Conservation (phyloP, 1,139 yeast species). For the Cylindricascospora bacillispora region DNA sequence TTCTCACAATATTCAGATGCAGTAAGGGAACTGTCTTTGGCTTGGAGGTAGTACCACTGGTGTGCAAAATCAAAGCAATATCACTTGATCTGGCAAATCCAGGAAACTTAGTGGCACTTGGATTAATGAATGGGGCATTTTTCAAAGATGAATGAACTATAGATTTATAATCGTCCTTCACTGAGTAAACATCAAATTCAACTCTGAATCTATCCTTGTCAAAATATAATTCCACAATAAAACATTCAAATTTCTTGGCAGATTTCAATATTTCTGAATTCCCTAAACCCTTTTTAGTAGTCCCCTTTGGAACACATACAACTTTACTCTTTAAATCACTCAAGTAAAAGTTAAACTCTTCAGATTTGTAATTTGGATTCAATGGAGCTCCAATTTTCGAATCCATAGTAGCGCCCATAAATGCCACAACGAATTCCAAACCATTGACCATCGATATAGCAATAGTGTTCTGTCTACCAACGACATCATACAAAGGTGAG, state of each 20-base stretch:
- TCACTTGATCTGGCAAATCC: slow-evolving; percentile 35
- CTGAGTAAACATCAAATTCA: slow-evolving; percentile 31
- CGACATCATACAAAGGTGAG: slow-evolving; percentile 28
- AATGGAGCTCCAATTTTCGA: slow-evolving; percentile 52
- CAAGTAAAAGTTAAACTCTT: slow-evolving; percentile 50
- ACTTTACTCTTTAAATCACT: slow-evolving; percentile 44
- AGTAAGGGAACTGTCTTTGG: slow-evolving; percentile 62
- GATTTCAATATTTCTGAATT: slow-evolving; percentile 36
- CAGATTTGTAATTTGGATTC: slow-evolving; percentile 45
- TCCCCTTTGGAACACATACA: slow-evolving; percentile 43
- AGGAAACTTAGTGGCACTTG: slow-evolving; percentile 24
- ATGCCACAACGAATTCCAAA: slow-evolving; percentile 42
- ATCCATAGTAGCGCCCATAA: slow-evolving; percentile 41
- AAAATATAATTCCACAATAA: slow-evolving; percentile 40
- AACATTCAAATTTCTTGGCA: slow-evolving; percentile 34
- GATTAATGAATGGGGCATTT: slow-evolving; percentile 24
- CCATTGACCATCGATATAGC: slow-evolving; percentile 50
- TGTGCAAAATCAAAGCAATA: slow-evolving; percentile 51
- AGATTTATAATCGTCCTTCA: slow-evolving; percentile 17
- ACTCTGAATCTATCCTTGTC: slow-evolving; percentile 28
- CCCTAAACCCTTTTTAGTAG: slow-evolving; percentile 13
- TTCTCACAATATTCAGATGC: slow-evolving; percentile 45
- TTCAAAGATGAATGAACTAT: slow-evolving; percentile 24
- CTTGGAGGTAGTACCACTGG: slow-evolving; percentile 61
- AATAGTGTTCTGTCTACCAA: slow-evolving; percentile 33